These are phyloP conservation scores for Colletotrichum sansevieriae DNA, from an alignment of 2,329 filamentous ascomycete species.

Conservation along the genomic window DNA sequence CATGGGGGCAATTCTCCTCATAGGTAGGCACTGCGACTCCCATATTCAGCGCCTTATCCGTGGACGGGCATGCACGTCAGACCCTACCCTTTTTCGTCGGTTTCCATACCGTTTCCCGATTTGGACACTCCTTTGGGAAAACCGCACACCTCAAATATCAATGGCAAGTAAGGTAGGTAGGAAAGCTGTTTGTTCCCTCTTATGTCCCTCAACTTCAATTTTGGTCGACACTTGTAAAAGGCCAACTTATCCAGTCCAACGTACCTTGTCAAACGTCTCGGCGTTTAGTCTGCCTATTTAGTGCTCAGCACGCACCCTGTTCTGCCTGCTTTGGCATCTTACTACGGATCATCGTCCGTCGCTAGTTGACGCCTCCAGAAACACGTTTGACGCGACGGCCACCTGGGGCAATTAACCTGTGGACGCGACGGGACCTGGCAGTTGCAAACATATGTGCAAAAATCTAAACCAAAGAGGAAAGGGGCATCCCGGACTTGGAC, in stretches of 20 bases:
- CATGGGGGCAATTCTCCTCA: too few species aligned
- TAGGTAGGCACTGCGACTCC: too few species aligned
- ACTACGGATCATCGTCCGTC: conserved; percentile 7
- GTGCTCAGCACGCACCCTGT: conserved; percentile 7
- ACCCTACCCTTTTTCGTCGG: conserved; percentile 2
- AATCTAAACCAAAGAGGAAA: not conserved
- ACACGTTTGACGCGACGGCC: conserved; percentile 8
- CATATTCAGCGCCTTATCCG: too few species aligned
- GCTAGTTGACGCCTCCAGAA: not conserved
- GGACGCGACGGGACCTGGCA: not conserved
- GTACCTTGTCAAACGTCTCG: not conserved
- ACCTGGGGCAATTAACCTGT: not conserved
- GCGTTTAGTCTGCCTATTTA: not conserved
- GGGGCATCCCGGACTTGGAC: conserved; percentile 1
- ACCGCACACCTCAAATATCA: not conserved
- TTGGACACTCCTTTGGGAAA: not conserved
- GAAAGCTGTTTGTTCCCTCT: not conserved
- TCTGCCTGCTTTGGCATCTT: conserved; percentile 4
- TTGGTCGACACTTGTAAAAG: not conserved
- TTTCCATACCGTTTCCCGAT: conserved; percentile 14
- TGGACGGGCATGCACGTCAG: not conserved
- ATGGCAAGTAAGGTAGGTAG: not conserved
- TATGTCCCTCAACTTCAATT: not conserved
- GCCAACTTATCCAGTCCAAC: not conserved
- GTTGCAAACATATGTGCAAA: not conserved